Conservation (phyloP, 805 yeast genomes). For the Candida dajiaensis region DNA sequence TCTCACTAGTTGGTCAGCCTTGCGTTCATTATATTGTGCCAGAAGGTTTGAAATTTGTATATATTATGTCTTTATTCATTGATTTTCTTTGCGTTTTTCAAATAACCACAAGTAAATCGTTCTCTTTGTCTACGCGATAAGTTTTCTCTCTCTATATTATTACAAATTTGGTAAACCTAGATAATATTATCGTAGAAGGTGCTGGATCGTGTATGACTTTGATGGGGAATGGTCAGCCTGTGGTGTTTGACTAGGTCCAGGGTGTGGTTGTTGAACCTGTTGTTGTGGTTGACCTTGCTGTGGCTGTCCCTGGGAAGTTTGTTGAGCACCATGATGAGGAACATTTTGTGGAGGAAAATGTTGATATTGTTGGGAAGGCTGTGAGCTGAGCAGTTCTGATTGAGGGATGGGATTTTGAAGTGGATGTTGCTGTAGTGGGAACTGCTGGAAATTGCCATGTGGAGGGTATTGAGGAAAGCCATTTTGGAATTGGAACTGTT, state of each 20-base stretch:
- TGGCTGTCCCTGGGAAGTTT: neutral
- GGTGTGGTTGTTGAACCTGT: neutral
- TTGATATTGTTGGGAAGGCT: too few species aligned
- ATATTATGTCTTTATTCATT: neutral
- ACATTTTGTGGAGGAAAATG: too few species aligned
- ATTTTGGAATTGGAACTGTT: neutral
- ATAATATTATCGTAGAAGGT: neutral
- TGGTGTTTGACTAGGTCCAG: neutral
- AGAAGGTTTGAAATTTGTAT: too few species aligned
- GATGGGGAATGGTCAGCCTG: neutral
- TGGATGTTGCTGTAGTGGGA: neutral
- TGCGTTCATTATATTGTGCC: too few species aligned
- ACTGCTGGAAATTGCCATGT: slow-evolving; percentile 1
- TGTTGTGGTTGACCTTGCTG: neutral
- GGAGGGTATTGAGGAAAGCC: neutral
- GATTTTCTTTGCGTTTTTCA: neutral
- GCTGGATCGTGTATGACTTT: neutral
- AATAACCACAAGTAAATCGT: too few species aligned
- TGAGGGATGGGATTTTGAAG: neutral
- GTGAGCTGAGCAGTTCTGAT: too few species aligned
- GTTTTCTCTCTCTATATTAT: neutral
- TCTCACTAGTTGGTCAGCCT: too few species aligned
- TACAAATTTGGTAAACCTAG: neutral
- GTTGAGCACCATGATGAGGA: too few species aligned
- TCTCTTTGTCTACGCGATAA: neutral